A percentile compares a stretch with the other conserved stretches of the same genome.
phyloP scores from a whole-genome alignment of 108 stramenopile species.

The Fistulifera pelliculosa region DNA sequence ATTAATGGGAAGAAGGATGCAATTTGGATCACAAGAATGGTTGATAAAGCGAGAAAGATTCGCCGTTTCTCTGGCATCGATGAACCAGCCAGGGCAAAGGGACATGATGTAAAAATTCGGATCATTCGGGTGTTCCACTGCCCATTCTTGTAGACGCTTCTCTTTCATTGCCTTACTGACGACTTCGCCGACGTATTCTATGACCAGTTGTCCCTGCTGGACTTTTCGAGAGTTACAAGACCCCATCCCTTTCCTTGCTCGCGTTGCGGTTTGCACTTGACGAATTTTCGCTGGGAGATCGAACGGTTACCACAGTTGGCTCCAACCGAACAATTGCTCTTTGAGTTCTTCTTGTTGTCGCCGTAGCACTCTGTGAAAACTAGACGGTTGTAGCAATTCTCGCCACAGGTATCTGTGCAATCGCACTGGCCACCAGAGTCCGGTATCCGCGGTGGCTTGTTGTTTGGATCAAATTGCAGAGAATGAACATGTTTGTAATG shows the following conservation, averaged over 20 bases:
- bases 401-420: slow-evolving; percentile 59
- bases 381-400: slow-evolving; percentile 74
- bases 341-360: slow-evolving; percentile 38
- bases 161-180: slow-evolving; percentile 73
- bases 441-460: slow-evolving; percentile 49
- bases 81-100: slow-evolving; percentile 70
- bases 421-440: slow-evolving; percentile 42
- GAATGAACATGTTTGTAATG: slow-evolving; percentile 51
- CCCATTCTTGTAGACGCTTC: slow-evolving; percentile 57
- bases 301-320: slow-evolving; percentile 79
- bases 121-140: slow-evolving; percentile 79
- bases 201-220: slow-evolving; percentile 60
- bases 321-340: slow-evolving; percentile 73
- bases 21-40: slow-evolving; percentile 92
- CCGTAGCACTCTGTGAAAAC: slow-evolving; percentile 71
- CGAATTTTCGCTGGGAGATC: slow-evolving; percentile 40
- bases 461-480: slow-evolving; percentile 35
- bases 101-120: slow-evolving; percentile 94
- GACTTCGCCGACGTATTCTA: slow-evolving; percentile 89
- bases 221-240: slow-evolving; percentile 59
- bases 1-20: slow-evolving; percentile 71
- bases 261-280: slow-evolving; percentile 63
- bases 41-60: slow-evolving; percentile 90
- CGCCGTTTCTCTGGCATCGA: slow-evolving; percentile 83
- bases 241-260: slow-evolving; percentile 90